Conservation (phyloP, 2,329 filamentous ascomycete genomes). For the Sporothrix luriei region DNA sequence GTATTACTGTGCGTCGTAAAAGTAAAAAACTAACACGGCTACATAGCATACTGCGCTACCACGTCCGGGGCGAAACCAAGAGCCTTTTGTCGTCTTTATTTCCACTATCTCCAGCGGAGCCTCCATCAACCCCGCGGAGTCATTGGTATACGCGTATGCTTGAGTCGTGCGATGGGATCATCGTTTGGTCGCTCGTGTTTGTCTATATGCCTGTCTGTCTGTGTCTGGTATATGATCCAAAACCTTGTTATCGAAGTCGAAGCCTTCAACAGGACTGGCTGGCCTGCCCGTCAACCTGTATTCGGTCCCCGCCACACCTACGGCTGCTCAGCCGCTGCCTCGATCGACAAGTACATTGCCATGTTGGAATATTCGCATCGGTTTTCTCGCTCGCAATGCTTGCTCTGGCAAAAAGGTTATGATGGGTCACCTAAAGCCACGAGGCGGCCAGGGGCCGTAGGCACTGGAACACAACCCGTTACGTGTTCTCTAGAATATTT, state of each 20-base stretch:
- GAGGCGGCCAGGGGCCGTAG: background rate
- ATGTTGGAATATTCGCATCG: background rate
- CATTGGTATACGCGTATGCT: background rate
- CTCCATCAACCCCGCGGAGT: slow-evolving; percentile 1
- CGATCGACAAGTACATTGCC: background rate
- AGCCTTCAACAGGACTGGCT: background rate
- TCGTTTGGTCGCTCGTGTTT: background rate
- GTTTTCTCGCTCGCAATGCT: background rate
- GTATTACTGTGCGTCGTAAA: too few relatives aligned
- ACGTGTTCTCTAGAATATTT: background rate
- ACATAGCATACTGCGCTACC: slow-evolving; percentile 5
- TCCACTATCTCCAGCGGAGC: slow-evolving; percentile 1
- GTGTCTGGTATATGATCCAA: too few relatives aligned
- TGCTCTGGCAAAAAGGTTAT: background rate
- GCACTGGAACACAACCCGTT: background rate
- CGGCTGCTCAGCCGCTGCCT: slow-evolving; percentile 15
- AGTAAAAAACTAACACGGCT: background rate
- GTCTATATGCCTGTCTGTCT: background rate
- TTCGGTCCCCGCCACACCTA: background rate
- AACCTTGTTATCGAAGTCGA: background rate
- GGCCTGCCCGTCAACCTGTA: slow-evolving; percentile 6
- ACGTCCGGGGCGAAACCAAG: background rate
- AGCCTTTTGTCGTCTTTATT: background rate
- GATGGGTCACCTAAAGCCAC: background rate
- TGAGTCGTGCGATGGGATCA: background rate